phyloP scores from a whole-genome alignment of 129 eudicot species.

The Glebionis coronaria region DNA sequence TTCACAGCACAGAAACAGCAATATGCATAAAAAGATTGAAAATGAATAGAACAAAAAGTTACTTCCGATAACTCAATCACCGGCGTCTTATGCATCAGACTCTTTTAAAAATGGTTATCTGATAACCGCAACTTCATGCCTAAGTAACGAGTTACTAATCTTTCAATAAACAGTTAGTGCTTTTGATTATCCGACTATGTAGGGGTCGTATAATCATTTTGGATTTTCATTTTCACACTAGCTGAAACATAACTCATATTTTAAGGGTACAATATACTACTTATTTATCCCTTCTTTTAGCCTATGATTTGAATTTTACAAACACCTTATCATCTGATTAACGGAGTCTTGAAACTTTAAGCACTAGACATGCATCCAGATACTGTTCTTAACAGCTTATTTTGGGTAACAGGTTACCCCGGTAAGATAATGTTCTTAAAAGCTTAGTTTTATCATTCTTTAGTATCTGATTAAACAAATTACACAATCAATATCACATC shows the following conservation, averaged over 20 bases:
- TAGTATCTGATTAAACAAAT: background rate
- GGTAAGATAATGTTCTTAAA: too few species aligned
- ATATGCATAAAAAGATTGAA: background rate
- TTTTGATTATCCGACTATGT: background rate
- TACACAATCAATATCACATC: background rate
- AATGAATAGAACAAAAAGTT: background rate
- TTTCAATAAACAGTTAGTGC: background rate
- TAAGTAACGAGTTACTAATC: background rate
- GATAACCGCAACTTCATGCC: background rate
- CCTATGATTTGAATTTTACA: background rate
- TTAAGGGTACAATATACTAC: background rate
- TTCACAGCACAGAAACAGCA: background rate
- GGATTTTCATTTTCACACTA: too few species aligned
- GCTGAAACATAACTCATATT: background rate
- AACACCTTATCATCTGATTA: background rate
- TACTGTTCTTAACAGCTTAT: background rate
- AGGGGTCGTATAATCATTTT: background rate
- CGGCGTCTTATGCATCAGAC: background rate
- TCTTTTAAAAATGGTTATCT: background rate
- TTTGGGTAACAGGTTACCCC: too few species aligned
- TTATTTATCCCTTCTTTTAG: conserved; percentile 6
- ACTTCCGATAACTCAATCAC: background rate
- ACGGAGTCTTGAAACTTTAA: background rate
- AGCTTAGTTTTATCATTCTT: background rate
- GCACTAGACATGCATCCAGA: background rate